phyloP scores from a whole-genome alignment of 306 rosid species.

The Trifolium dubium region DNA sequence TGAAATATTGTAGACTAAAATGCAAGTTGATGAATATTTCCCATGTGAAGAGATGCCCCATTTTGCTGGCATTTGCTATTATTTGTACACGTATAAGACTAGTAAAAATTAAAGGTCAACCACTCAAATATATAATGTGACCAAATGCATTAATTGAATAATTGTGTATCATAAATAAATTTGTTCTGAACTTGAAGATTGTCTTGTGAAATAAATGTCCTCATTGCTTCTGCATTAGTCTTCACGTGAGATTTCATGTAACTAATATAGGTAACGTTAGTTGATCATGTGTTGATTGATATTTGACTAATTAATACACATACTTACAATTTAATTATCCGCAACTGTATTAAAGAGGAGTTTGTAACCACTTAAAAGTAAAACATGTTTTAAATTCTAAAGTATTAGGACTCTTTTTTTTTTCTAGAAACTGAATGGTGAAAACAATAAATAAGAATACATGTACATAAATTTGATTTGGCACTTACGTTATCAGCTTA shows the following conservation, averaged over 20 bases:
- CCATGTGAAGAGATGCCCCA: slow-evolving; percentile 54
- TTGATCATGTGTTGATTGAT: too few species aligned
- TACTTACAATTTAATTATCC: too few species aligned
- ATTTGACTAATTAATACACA: too few species aligned
- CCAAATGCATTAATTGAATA: slow-evolving; percentile 34
- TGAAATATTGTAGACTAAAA: slow-evolving; percentile 13
- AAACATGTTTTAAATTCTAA: too few species aligned
- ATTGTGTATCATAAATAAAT: slow-evolving; percentile 19
- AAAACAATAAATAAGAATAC: background rate
- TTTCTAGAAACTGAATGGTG: too few species aligned
- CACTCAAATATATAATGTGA: slow-evolving; percentile 5
- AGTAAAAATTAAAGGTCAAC: background rate
- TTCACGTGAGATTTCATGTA: slow-evolving; percentile 40
- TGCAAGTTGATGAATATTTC: slow-evolving; percentile 9
- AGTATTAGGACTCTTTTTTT: too few species aligned
- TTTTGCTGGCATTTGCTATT: slow-evolving; percentile 28
- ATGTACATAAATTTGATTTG: slow-evolving; percentile 17
- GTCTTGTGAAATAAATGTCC: slow-evolving; percentile 29
- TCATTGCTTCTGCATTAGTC: slow-evolving; percentile 9
- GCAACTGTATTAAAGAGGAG: too few species aligned
- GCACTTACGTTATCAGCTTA: background rate
- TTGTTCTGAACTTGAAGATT: background rate
- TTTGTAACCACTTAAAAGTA: too few species aligned
- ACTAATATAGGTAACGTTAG: background rate
- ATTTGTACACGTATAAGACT: slow-evolving; percentile 23